Percentiles rank a stretch among this genome's conserved stretches.
Conservation (phyloP, 306 rosid genomes). For the Psophocarpus tetragonolobus region DNA sequence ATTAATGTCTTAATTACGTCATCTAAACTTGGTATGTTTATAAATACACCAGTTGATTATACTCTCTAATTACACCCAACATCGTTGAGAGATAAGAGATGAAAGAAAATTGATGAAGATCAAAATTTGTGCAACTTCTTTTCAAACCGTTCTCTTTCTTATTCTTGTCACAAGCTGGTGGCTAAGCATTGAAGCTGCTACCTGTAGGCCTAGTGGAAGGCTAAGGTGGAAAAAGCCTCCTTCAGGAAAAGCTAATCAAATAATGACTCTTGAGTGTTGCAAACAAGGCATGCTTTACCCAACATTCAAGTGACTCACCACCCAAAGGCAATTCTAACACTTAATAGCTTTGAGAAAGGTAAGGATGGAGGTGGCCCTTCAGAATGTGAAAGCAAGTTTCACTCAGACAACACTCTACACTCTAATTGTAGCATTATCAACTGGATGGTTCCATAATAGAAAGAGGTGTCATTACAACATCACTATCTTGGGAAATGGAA, state of each 20-base stretch:
- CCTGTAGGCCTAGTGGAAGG: conserved; percentile 21
- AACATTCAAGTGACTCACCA: conserved; percentile 43
- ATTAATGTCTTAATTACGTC: too few species aligned
- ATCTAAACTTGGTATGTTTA: conserved; percentile 2
- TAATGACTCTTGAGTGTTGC: background rate
- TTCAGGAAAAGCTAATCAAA: conserved; percentile 25
- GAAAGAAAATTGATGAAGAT: conserved; percentile 10
- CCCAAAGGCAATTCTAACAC: conserved; percentile 47
- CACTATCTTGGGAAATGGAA: conserved; percentile 49
- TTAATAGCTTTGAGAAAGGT: conserved; percentile 48
- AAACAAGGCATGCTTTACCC: background rate
- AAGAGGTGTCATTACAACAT: conserved; percentile 45
- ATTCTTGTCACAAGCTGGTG: background rate
- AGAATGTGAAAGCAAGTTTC: conserved; percentile 41
- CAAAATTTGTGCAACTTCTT: background rate
- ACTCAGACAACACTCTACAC: conserved; percentile 37
- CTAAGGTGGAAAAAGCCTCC: conserved; percentile 28
- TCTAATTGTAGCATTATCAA: conserved; percentile 53
- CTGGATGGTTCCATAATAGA: conserved; percentile 42
- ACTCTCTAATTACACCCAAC: background rate
- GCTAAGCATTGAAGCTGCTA: background rate
- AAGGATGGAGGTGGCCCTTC: conserved; percentile 39
- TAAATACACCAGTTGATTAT: conserved; percentile 7
- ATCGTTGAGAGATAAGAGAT: background rate
- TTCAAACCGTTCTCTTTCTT: background rate